A percentile compares a stretch with the other conserved stretches of the same genome.
These are phyloP conservation scores for Zizania palustris DNA, from an alignment of 202 grass and related monocot genomes.

Conservation along the genomic window DNA sequence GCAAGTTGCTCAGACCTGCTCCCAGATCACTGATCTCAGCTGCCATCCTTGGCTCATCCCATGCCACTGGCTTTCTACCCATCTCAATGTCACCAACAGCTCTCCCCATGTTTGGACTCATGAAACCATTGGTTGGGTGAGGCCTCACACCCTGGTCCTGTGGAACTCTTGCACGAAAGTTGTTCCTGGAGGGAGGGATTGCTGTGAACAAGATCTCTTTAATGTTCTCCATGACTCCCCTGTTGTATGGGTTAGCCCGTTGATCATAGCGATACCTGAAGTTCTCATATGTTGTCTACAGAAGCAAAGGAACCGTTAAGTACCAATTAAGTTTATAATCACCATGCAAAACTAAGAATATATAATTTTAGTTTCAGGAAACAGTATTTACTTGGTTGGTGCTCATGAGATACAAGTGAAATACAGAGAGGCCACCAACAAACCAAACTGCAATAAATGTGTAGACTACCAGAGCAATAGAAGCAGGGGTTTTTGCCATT, in stretches of 20 bases:
- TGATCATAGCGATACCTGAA: conserved; percentile 78
- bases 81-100: conserved; percentile 63
- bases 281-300: conserved; percentile 80
- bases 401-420: conserved; percentile 77
- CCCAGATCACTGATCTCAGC: conserved; percentile 67
- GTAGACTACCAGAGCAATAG: conserved; percentile 63
- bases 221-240: conserved; percentile 60
- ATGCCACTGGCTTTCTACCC: conserved; percentile 73
- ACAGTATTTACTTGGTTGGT: conserved; percentile 62
- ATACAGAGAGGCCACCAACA: conserved; percentile 73
- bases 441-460: conserved; percentile 77
- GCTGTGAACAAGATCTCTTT: conserved; percentile 65
- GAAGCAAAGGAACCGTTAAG: not conserved
- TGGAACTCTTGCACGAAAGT: conserved; percentile 47
- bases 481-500: conserved; percentile 66
- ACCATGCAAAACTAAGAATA: conserved; percentile 6
- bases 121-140: conserved; percentile 53
- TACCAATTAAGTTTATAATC: conserved; percentile 23
- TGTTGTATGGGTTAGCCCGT: conserved; percentile 71
- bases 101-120: conserved; percentile 84
- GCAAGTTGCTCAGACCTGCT: conserved; percentile 59
- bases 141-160: conserved; percentile 60
- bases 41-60: conserved; percentile 65
- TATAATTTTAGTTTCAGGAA: conserved; percentile 11
- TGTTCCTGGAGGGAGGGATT: conserved; percentile 65